Evolutionary conservation across 768 basidiomycete species (phyloP).

Genomic region (Amanita thiersii): DNA sequence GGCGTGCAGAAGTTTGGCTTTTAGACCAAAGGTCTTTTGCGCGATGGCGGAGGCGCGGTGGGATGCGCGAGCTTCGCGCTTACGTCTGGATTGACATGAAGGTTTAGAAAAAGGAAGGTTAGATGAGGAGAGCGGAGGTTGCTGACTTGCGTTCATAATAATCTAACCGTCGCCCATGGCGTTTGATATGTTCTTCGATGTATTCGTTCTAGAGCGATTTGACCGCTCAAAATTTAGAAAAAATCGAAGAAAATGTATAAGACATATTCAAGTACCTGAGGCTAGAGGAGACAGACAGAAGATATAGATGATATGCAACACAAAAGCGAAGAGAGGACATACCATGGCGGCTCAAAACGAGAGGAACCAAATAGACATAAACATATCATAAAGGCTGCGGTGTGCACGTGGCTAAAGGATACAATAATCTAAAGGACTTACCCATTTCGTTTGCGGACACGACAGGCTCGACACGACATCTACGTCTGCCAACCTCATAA

Average conservation of each 20-base stretch:
- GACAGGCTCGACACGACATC: slow-evolving; percentile 3
- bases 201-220: slow-evolving; percentile 76
- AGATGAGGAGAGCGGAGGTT: slow-evolving; percentile 3
- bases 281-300: slow-evolving; percentile 30
- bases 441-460: slow-evolving; percentile 1
- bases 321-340: slow-evolving; percentile 13
- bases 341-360: slow-evolving; percentile 33
- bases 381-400: slow-evolving; percentile 12
- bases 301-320: slow-evolving; percentile 9
- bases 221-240: slow-evolving; percentile 1
- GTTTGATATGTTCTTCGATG: slow-evolving; percentile 97
- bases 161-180: slow-evolving; percentile 93
- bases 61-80: slow-evolving; percentile 69
- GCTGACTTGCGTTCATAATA: slow-evolving; percentile 91
- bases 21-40: slow-evolving; percentile 93
- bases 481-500: slow-evolving; percentile 8
- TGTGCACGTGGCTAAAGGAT: slow-evolving; percentile 29
- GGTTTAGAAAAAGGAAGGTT: slow-evolving; percentile 1
- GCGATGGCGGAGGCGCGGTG: slow-evolving; percentile 76
- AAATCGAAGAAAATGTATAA: background rate
- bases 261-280: slow-evolving; percentile 42
- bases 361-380: slow-evolving; percentile 21
- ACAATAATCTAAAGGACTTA: too few species aligned
- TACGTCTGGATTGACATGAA: slow-evolving; percentile 45
- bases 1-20: slow-evolving; percentile 96